phyloP scores from a whole-genome alignment of 495 filamentous ascomycete genomes.

The Daldinia caldariorum region DNA sequence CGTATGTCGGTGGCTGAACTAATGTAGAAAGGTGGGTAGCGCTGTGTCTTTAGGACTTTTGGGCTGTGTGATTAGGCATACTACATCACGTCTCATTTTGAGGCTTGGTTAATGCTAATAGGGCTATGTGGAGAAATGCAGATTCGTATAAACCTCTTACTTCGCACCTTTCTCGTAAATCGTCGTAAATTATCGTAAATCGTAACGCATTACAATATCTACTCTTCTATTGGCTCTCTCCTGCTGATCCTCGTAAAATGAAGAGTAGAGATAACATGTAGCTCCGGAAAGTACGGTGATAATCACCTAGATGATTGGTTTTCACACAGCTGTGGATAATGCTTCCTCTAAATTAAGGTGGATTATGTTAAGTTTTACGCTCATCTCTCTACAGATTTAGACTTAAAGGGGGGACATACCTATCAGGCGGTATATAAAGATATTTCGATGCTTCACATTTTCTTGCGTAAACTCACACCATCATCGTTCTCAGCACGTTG shows the following conservation, averaged over 20 bases:
- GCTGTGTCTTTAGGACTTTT: background rate
- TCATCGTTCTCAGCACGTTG: background rate
- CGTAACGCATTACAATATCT: background rate
- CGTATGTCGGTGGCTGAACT: too few species aligned
- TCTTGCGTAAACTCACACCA: background rate
- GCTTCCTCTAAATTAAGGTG: background rate
- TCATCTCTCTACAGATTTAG: too few species aligned
- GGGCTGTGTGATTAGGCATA: background rate
- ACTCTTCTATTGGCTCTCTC: background rate
- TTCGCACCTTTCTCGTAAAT: background rate
- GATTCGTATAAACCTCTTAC: background rate
- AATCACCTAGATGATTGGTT: background rate
- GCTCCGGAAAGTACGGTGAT: background rate
- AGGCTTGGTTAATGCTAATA: background rate
- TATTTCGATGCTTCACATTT: too few species aligned
- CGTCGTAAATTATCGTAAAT: background rate
- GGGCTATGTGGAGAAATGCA: background rate
- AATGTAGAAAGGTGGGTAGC: too few species aligned
- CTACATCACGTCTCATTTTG: background rate
- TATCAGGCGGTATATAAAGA: too few species aligned
- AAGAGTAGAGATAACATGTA: background rate
- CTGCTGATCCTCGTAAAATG: background rate
- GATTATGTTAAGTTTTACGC: too few species aligned
- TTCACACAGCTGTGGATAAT: background rate
- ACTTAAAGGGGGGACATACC: too few species aligned